These are phyloP conservation scores for Epichloe baconii DNA, from an alignment of 2,329 filamentous ascomycete species.

Conservation along the genomic window DNA sequence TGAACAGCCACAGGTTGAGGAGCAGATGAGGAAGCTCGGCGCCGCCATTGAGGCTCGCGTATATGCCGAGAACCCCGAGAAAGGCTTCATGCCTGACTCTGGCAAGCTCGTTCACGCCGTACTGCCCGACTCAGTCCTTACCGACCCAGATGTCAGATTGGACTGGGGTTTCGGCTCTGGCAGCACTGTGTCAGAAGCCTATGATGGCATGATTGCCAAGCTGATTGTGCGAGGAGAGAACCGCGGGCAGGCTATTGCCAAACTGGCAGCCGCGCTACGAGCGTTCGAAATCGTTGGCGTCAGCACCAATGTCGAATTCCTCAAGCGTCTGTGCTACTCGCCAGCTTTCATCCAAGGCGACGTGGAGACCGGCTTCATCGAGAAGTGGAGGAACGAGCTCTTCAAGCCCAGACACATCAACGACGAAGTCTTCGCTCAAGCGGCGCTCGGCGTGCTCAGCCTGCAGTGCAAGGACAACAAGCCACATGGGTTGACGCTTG, in stretches of 20 bases:
- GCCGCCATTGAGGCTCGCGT: slow-evolving; percentile 93
- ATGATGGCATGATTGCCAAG: slow-evolving; percentile 98
- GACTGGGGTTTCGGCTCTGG: slow-evolving; percentile 88
- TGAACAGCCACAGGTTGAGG: slow-evolving; percentile 53
- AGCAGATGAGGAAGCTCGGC: slow-evolving; percentile 58
- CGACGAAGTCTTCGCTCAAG: slow-evolving; percentile 73
- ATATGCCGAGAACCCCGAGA: slow-evolving; percentile 88
- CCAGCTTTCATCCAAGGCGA: slow-evolving; percentile 73
- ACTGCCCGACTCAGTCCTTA: slow-evolving; percentile 49
- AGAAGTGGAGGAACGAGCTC: slow-evolving; percentile 70
- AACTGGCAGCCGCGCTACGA: slow-evolving; percentile 65
- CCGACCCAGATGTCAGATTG: slow-evolving; percentile 65
- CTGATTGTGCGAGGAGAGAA: slow-evolving; percentile 78
- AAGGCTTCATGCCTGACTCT: slow-evolving; percentile 87
- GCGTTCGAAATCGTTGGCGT: slow-evolving; percentile 88
- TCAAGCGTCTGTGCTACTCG: slow-evolving; percentile 76
- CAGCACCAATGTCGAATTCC: slow-evolving; percentile 91
- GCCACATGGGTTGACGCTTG: slow-evolving; percentile 39
- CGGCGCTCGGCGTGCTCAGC: slow-evolving; percentile 61
- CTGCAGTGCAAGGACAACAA: slow-evolving; percentile 27
- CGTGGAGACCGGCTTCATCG: slow-evolving; percentile 93
- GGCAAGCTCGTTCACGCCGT: slow-evolving; percentile 74
- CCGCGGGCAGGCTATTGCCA: slow-evolving; percentile 69
- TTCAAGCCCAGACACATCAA: slow-evolving; percentile 51
- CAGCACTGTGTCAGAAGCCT: slow-evolving; percentile 84